phyloP scores from a whole-genome alignment of 2,329 filamentous ascomycete species.

The Exophiala dermatitidis region DNA sequence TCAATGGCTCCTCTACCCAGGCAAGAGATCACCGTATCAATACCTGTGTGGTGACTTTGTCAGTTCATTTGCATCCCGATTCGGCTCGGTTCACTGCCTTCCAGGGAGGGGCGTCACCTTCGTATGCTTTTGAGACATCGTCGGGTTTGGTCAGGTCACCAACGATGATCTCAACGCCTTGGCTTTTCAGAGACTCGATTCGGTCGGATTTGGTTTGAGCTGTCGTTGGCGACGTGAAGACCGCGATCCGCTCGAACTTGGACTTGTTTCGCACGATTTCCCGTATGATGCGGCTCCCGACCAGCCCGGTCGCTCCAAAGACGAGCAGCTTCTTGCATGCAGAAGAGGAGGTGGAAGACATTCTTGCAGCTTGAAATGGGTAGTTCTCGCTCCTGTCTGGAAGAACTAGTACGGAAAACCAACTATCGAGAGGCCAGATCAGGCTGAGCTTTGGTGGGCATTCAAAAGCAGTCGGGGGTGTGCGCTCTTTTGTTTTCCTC shows the following conservation, averaged over 20 bases:
- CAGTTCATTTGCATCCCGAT: background rate
- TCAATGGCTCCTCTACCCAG: slow-evolving; percentile 56
- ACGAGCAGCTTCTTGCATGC: slow-evolving; percentile 36
- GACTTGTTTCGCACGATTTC: slow-evolving; percentile 40
- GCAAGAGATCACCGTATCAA: slow-evolving; percentile 59
- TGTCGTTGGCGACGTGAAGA: slow-evolving; percentile 52
- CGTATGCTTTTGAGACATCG: slow-evolving; percentile 50
- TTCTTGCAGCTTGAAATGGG: background rate
- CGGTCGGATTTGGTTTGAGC: slow-evolving; percentile 43
- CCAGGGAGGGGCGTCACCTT: slow-evolving; percentile 31
- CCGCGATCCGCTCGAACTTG: slow-evolving; percentile 45
- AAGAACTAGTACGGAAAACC: too few species aligned
- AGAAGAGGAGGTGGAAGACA: slow-evolving; percentile 1
- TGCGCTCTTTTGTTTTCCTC: too few species aligned
- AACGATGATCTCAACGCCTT: slow-evolving; percentile 48
- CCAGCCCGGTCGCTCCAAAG: slow-evolving; percentile 49
- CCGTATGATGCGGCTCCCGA: slow-evolving; percentile 45
- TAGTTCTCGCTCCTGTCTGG: too few species aligned
- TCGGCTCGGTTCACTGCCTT: too few species aligned
- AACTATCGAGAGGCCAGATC: too few species aligned
- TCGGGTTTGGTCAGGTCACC: slow-evolving; percentile 48
- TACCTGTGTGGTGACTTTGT: slow-evolving; percentile 27
- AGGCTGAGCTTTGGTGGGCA: too few species aligned
- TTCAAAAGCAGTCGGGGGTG: too few species aligned
- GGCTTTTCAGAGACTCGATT: slow-evolving; percentile 41